Evolutionary conservation across 2,329 filamentous ascomycete genomes (phyloP), one percentile per base, ranked within the genome.

Genomic region (Orbilia quercus): DNA sequence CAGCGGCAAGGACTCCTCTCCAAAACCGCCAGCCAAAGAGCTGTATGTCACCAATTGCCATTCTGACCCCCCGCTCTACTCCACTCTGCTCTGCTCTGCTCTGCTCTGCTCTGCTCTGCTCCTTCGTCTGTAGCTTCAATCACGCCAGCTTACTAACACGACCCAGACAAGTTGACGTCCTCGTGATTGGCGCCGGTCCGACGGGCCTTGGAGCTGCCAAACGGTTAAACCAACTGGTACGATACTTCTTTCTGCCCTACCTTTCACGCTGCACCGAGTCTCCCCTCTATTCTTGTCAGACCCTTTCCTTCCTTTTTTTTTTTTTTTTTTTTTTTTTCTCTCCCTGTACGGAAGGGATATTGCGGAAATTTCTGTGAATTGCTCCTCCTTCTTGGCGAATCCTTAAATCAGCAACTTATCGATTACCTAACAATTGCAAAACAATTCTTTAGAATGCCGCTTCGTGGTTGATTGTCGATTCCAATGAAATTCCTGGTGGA

Each of bases 121-220:
- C 44, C 23, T 44, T 23, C 36, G 25, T 51, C 47, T 25, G 25
- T n/a, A n/a, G n/a, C 11, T 16, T 2, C 18, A 36, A 36, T 20
- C 14, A n/a, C 22, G 12, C 40, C 16, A 53, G 31, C 47, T 70
- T 53, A 31, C 54, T 51, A 60, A 60, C 48, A 36, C 16, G 16
- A 44, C 28, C 31, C 25, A 96, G 92, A 82, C 89, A 92, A 80
- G 92, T 98, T 81, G 95, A 99, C 84, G 90, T 99, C 78, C 91
- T 99, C 81, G 89, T 99, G 82, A 97, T 98, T 84, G 95, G 95
- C 81, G 94, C 94, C 83, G 95, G 95, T 81, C 95, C 95, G 79
- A 98, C 95, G 80, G 95, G 95, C 83, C 88, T 98, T 78, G 95
- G 95, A 86, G 95, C 95, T 81, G 95, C 95, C 79, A 99, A 99